These are phyloP conservation scores for Backusella psychrophila DNA, from an alignment of 192 early-diverging fungal genomes.

Conservation along the genomic window DNA sequence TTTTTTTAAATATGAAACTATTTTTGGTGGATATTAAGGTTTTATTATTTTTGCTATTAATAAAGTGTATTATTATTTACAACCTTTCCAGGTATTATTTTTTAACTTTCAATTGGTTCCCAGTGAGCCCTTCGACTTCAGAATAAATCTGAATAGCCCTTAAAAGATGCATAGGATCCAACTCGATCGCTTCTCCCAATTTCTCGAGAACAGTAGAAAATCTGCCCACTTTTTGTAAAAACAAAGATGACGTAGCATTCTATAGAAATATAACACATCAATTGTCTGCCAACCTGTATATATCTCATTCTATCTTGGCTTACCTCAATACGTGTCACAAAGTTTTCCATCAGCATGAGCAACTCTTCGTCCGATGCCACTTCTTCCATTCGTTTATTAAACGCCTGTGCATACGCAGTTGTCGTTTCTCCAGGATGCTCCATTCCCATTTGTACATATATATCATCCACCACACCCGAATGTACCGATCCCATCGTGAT, in stretches of 20 bases:
- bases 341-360: constrained; percentile 45
- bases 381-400: constrained; percentile 39
- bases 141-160: constrained; percentile 66
- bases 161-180: constrained; percentile 59
- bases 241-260: constrained; percentile 61
- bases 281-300: not conserved
- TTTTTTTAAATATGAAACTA: no score
- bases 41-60: not conserved
- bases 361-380: constrained; percentile 50
- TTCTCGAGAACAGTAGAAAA: constrained; percentile 57
- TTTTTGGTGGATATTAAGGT: not conserved
- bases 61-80: not conserved
- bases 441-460: not conserved
- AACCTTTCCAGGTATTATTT: not conserved
- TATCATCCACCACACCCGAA: not conserved
- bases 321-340: constrained; percentile 57
- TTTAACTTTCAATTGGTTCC: not conserved
- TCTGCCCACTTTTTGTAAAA: constrained; percentile 49
- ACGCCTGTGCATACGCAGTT: not conserved
- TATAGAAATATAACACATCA: constrained; percentile 15
- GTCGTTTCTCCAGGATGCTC: not conserved
- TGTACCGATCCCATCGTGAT: constrained; percentile 17
- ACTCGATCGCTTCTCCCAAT: constrained; percentile 55
- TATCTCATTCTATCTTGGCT: not conserved
- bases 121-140: constrained; percentile 32